Conservation (phyloP, 352 stramenopile genomes). For the Halophytophthora batemanensis region DNA sequence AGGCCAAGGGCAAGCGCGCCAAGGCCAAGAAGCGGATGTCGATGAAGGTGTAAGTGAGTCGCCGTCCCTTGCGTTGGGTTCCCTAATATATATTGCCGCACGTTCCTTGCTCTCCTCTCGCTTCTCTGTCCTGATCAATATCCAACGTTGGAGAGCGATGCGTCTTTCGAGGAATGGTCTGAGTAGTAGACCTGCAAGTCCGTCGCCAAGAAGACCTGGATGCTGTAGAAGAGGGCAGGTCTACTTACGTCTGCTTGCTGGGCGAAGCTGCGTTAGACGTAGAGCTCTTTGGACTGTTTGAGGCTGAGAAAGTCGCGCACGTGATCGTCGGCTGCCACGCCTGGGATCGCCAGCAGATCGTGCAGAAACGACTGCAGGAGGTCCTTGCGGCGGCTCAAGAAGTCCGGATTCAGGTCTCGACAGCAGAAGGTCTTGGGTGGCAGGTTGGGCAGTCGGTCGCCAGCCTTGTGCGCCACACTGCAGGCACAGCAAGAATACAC, state of each 20-base stretch:
- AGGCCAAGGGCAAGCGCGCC: slow-evolving; percentile 56
- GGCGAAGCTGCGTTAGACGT: slow-evolving; percentile 30
- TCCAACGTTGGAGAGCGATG: no score
- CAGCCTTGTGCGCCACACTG: slow-evolving; percentile 48
- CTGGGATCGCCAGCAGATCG: slow-evolving; percentile 60
- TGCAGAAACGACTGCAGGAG: slow-evolving; percentile 57
- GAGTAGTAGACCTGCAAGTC: no score
- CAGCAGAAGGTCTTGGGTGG: slow-evolving; percentile 73
- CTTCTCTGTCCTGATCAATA: no score
- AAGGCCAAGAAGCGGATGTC: slow-evolving; percentile 50
- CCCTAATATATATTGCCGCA: no score
- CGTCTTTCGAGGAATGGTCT: no score
- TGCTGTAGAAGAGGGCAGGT: slow-evolving; percentile 4
- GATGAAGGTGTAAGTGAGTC: not conserved
- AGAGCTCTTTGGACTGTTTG: slow-evolving; percentile 57
- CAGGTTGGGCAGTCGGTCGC: slow-evolving; percentile 40
- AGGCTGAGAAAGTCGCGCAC: slow-evolving; percentile 68
- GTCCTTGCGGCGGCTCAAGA: slow-evolving; percentile 44
- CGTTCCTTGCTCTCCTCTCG: no score
- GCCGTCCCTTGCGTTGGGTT: no score
- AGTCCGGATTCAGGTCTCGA: slow-evolving; percentile 73
- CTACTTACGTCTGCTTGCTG: slow-evolving; percentile 1
- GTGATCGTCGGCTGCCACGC: slow-evolving; percentile 45
- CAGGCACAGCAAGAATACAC: not conserved
- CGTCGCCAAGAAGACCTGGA: slow-evolving; percentile 17